These are phyloP conservation scores for Cystobasidium slooffiae DNA, from an alignment of 1,284 basidiomycete species.

Conservation along the genomic window DNA sequence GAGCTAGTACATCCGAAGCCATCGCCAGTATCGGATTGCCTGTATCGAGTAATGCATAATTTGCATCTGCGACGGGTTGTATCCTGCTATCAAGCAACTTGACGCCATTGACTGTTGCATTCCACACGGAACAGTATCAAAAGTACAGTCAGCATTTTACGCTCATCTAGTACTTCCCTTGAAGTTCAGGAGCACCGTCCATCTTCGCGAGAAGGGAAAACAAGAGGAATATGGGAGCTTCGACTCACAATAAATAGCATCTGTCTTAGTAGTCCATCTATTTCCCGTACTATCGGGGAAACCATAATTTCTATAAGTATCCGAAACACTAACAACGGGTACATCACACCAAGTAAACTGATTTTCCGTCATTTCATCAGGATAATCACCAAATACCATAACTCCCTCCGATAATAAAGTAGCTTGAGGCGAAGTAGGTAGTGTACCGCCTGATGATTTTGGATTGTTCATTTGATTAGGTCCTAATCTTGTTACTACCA, in stretches of 20 bases:
- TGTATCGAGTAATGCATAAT: constrained; percentile 39
- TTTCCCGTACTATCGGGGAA: constrained; percentile 36
- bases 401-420: constrained; percentile 23
- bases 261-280: constrained; percentile 37
- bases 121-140: background rate
- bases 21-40: constrained; percentile 42
- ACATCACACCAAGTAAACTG: constrained; percentile 38
- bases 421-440: constrained; percentile 41
- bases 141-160: background rate
- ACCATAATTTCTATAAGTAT: constrained; percentile 37
- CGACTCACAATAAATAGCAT: constrained; percentile 36
- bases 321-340: constrained; percentile 27
- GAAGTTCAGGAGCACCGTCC: too few relatives aligned
- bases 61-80: constrained; percentile 35
- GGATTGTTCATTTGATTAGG: constrained; percentile 30
- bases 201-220: background rate
- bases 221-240: background rate
- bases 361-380: constrained; percentile 10
- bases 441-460: constrained; percentile 38
- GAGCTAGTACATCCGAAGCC: constrained; percentile 35
- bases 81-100: constrained; percentile 37
- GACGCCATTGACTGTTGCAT: constrained; percentile 21
- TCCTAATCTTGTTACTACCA: constrained; percentile 36
- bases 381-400: constrained; percentile 37
- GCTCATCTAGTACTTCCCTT: background rate